These are phyloP conservation scores for Ettlia oleoabundans DNA, from an alignment of 139 green algal species.

Conservation along the genomic window DNA sequence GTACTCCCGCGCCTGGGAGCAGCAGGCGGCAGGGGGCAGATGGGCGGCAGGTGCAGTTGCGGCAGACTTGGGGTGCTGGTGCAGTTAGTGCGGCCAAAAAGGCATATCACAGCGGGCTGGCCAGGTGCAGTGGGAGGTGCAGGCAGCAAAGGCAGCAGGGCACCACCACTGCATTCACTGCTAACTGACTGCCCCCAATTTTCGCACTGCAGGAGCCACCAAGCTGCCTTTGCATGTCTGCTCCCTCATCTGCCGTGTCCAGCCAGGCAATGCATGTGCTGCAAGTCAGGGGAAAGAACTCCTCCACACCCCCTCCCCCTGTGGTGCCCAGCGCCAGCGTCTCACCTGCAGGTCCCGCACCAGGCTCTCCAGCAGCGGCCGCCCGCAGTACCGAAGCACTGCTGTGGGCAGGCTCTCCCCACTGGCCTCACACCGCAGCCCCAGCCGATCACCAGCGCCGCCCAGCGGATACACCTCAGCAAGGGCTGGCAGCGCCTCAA, in stretches of 20 bases:
- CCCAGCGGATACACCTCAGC: constrained; percentile 96
- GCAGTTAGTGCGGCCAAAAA: too few species aligned
- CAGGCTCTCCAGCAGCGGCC: constrained; percentile 90
- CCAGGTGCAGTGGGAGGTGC: background rate
- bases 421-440: constrained; percentile 83
- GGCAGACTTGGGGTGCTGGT: too few species aligned
- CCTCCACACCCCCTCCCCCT: background rate
- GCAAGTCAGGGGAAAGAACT: background rate
- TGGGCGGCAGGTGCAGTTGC: background rate
- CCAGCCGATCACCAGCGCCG: constrained; percentile 92
- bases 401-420: constrained; percentile 92
- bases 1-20: constrained; percentile 87
- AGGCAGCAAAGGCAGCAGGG: background rate
- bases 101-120: background rate
- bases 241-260: too few species aligned
- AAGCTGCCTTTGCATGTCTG: too few species aligned
- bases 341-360: constrained; percentile 89
- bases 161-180: too few species aligned
- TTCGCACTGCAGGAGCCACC: too few species aligned
- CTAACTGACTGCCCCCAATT: too few species aligned
- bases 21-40: background rate
- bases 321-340: too few species aligned
- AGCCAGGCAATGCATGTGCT: too few species aligned
- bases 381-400: constrained; percentile 93
- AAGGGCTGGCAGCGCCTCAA: constrained; percentile 81